These are phyloP conservation scores for Diaporthe humulicola DNA, from an alignment of 2,329 filamentous ascomycete genomes.

Conservation along the genomic window DNA sequence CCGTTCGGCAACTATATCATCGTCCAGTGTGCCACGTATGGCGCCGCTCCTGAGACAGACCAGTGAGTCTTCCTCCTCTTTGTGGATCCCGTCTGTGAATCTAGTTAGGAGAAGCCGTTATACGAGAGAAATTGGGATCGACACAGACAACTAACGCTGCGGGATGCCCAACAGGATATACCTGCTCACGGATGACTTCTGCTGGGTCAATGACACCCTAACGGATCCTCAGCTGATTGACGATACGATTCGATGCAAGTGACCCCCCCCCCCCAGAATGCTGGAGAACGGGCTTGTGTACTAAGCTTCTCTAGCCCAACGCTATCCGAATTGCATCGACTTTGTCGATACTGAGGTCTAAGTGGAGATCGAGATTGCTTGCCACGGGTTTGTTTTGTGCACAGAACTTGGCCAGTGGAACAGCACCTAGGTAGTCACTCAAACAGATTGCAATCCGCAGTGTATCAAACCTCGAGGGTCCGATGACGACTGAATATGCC, in stretches of 20 bases:
- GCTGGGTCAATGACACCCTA: constrained; percentile 39
- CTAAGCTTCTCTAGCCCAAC: constrained; percentile 24
- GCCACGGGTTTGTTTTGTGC: not conserved
- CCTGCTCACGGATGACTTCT: constrained; percentile 36
- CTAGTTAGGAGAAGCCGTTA: not conserved
- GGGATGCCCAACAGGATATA: constrained; percentile 17
- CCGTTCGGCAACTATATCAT: constrained; percentile 32
- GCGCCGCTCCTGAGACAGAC: constrained; percentile 11
- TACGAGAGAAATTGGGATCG: not conserved
- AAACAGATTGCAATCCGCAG: not conserved
- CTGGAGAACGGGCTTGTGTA: too few relatives aligned
- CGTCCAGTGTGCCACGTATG: constrained; percentile 38
- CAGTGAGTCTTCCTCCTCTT: constrained; percentile 14
- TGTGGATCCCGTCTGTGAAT: too few relatives aligned
- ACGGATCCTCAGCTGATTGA: constrained; percentile 36
- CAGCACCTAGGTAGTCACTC: not conserved
- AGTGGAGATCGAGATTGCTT: too few relatives aligned
- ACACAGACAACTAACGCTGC: not conserved
- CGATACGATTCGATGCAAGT: constrained; percentile 24
- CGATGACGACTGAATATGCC: too few relatives aligned
- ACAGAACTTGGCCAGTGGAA: not conserved
- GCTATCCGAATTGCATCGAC: constrained; percentile 37
- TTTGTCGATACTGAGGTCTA: constrained; percentile 34
- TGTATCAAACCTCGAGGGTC: not conserved
- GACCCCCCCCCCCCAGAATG: too few relatives aligned